Base-by-base conservation (phyloP, 108 stramenopile species). In the Mediolabrus comicus region DNA sequence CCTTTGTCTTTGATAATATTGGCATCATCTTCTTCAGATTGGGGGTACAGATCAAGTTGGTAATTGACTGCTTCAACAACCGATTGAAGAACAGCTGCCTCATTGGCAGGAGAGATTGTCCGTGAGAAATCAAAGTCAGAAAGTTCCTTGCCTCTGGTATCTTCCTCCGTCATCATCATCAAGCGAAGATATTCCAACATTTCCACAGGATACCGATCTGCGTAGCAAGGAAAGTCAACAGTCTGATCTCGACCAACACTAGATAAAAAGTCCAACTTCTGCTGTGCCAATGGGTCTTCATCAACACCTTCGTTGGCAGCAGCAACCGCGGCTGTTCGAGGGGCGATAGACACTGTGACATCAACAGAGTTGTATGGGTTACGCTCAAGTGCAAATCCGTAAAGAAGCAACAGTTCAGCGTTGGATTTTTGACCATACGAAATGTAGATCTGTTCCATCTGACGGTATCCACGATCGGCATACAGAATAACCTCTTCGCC, bases 281-380 rank as follows among this genome's bases (percentile, higher is more conserved):
- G 91, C 62, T 83, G 79, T 43, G 86, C 88, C 73, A 96, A 69
- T 53, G 87, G 84, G 69, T 95, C 94, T 19, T 82, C 86, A 25
- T 62, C 72, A 35, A 74, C 59, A 11, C 69, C 70, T 36, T 68
- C 63, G 33, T 75, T 75, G 10, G 57, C 63, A 27, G 64, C 77
- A 19, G 79, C 82, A 43, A 87, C 52, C 28, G 86, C 83, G 58
- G 87, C 80, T 8, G 86, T 91, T 3, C 85, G 85, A 2, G 92
- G 88, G 11, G 83, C 80, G 58, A 95, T 90, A 9, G 87, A 84
- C 5, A 97, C 92, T 9, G 91, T 95, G 29, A 98, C 89, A 69
- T 97, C 96, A 12, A 97, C 97, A 4, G 93, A 93, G 66, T 98
- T 97, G 92, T 88, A 98, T 0, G 97, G 97, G 59, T 98, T 97